phyloP scores from a whole-genome alignment of 1,284 basidiomycete species.

The Boletus sp. region DNA sequence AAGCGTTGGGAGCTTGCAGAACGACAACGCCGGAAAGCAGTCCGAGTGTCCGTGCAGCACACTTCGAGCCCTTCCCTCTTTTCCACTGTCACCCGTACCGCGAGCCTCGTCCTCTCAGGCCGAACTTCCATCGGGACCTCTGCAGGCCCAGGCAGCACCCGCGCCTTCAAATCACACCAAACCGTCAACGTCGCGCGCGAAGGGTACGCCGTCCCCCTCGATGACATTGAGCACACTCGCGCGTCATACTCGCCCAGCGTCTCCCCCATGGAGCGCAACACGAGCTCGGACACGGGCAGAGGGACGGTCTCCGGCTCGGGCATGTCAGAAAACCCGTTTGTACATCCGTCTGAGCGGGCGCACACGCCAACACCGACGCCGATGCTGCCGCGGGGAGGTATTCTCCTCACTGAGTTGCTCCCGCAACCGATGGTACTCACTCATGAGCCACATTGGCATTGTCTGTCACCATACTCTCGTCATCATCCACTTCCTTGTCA shows the following conservation, averaged over 20 bases:
- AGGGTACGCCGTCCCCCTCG: constrained; percentile 43
- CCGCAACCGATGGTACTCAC: too few species aligned
- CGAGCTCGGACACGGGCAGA: constrained; percentile 15
- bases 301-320: neutral
- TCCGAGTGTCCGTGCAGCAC: constrained; percentile 44
- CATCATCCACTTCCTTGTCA: too few species aligned
- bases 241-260: constrained; percentile 39
- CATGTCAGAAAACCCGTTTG: constrained; percentile 45
- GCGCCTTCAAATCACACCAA: constrained; percentile 48
- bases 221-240: constrained; percentile 43
- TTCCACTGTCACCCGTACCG: constrained; percentile 50
- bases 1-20: constrained; percentile 71
- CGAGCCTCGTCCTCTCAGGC: constrained; percentile 43
- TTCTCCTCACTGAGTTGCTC: too few species aligned
- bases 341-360: constrained; percentile 39
- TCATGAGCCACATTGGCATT: too few species aligned
- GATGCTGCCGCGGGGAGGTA: neutral
- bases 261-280: constrained; percentile 25
- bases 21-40: constrained; percentile 62
- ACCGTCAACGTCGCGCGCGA: constrained; percentile 36
- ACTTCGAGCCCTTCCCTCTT: constrained; percentile 45
- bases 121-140: constrained; percentile 28
- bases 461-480: too few species aligned
- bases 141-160: constrained; percentile 30
- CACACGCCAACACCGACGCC: neutral